Base-by-base conservation (phyloP, 169 alveolate genomes). In the Cryptosporidium felis region DNA sequence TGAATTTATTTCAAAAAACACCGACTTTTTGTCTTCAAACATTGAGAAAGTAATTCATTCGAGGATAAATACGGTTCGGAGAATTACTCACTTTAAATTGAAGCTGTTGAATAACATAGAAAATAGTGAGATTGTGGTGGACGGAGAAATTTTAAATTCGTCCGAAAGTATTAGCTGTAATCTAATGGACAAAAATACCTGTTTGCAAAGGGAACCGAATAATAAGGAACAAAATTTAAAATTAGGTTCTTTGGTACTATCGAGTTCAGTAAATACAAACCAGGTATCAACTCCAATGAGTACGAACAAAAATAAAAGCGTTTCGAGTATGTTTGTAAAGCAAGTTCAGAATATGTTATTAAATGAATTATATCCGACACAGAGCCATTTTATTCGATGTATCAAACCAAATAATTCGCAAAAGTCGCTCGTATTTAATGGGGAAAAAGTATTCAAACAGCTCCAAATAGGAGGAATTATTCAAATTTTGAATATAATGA, bases 401-500 rank as follows among this genome's bases (percentile, higher is more conserved):
- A 90, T 90, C 32, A 90, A 90, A 49, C 92, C 92, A 26, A 90
- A 90, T 80, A 80, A 82, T 58, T 30, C 81, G 26, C 89, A 90
- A 46, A 45, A 45, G 34, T 60, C 92, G 16, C 61, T 67, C 41
- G 38, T 38, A 23, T 90, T 90, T 80, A 80, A 90, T 56, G 80
- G 80, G 51, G 65, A 65, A 66, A 81, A 88, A 59, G 92, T 90
- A 9, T 79, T 82, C 60, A 82, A 80, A 81, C 92, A 90, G 42
- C 51, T 90, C 38, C 67, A 88, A 60, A 90, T 90, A 82, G 90
- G 92, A 14, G 92, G 92, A 12, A 90, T 90, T 67, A 59, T 90
- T 4, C 91, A 90, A n/a, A 80, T 90, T 66, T 61, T 90, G 2
- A 82, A 81, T 82, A 61, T 90, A 32, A 90, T 90, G 92, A 90